These are phyloP conservation scores for Candida methanosorbosa DNA, from an alignment of 805 yeast species.

Conservation along the genomic window DNA sequence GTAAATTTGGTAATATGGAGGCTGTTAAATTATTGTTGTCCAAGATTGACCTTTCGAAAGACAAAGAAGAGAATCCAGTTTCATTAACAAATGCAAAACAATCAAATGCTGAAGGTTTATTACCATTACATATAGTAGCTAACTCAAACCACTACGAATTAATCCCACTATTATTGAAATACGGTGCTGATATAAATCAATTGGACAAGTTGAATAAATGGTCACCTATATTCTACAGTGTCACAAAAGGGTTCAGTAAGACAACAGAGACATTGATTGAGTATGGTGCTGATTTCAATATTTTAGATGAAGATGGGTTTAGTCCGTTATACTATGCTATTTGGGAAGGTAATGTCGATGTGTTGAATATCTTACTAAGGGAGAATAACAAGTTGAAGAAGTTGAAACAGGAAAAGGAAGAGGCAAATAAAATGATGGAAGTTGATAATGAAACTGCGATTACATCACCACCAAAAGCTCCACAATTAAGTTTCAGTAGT, in stretches of 20 bases:
- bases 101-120: slow-evolving; percentile 81
- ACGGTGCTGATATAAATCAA: slow-evolving; percentile 71
- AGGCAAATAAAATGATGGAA: slow-evolving; percentile 1
- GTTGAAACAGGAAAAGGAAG: not conserved
- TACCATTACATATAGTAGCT: slow-evolving; percentile 83
- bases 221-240: slow-evolving; percentile 91
- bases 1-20: slow-evolving; percentile 70
- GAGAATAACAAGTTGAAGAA: not conserved
- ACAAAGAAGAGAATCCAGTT: slow-evolving; percentile 15
- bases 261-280: slow-evolving; percentile 65
- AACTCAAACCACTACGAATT: slow-evolving; percentile 70
- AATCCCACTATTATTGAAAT: slow-evolving; percentile 56
- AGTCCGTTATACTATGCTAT: slow-evolving; percentile 84
- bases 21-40: slow-evolving; percentile 58
- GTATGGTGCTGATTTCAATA: slow-evolving; percentile 59
- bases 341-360: slow-evolving; percentile 89
- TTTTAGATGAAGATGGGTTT: slow-evolving; percentile 72
- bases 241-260: slow-evolving; percentile 68
- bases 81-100: slow-evolving; percentile 34
- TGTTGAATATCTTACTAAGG: slow-evolving; percentile 42
- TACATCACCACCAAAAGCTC: slow-evolving; percentile 10
- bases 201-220: slow-evolving; percentile 83
- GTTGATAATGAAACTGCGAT: not conserved
- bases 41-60: slow-evolving; percentile 16
- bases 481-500: slow-evolving; percentile 3